Percentiles rank a stretch among this genome's conserved stretches.
Conservation (phyloP, 78 protist genomes). For the Dictyostelium discoideum region DNA sequence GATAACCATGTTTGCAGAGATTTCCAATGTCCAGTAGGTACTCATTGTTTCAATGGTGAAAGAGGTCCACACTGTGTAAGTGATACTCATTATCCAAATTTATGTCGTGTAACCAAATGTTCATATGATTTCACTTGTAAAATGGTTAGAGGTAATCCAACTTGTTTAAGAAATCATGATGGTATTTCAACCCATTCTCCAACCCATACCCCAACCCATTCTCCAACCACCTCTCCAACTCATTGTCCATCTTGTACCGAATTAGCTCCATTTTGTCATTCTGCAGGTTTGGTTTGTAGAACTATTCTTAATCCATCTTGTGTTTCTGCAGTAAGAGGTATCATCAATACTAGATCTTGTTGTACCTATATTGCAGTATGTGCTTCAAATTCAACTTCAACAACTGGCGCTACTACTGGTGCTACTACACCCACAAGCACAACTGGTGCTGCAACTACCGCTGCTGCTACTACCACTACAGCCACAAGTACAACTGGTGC, state of each 20-base stretch:
- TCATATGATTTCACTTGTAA: not conserved
- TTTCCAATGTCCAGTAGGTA: not conserved
- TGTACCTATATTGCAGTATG: not conserved
- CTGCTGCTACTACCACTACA: not conserved
- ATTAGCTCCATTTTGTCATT: not conserved
- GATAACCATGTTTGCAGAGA: not conserved
- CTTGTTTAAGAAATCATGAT: not conserved
- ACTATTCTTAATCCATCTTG: not conserved
- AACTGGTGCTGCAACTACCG: not conserved
- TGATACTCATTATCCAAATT: not conserved
- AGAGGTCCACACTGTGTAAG: not conserved
- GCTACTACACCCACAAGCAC: not conserved
- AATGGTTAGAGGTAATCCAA: not conserved
- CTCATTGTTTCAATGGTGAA: not conserved
- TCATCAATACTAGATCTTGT: not conserved
- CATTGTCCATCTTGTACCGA: not conserved
- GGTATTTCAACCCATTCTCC: not conserved
- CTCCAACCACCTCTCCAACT: not conserved
- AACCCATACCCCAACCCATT: not conserved
- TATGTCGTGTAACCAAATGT: not conserved
- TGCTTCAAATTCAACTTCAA: not conserved
- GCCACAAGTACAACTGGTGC: not conserved
- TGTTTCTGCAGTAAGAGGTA: not conserved
- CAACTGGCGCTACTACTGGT: not conserved
- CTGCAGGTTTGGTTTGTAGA: conserved; percentile 7